These are phyloP conservation scores for Aureobasidium sp. DNA, from an alignment of 2,329 filamentous ascomycete genomes.

Conservation along the genomic window DNA sequence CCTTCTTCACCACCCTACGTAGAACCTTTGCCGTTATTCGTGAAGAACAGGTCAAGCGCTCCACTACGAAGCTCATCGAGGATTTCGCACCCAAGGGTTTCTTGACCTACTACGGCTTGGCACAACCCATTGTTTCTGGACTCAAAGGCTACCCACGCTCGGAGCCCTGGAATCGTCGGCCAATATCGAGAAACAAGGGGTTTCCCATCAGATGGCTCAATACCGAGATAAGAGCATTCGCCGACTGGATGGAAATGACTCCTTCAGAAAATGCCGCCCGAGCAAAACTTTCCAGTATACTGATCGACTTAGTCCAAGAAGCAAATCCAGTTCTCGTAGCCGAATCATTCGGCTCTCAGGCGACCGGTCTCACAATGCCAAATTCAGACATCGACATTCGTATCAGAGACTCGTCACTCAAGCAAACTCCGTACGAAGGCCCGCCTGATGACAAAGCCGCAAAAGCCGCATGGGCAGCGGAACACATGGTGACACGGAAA, in stretches of 20 bases:
- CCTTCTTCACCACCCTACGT: background rate
- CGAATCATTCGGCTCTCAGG: slow-evolving; percentile 48
- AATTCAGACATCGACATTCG: slow-evolving; percentile 51
- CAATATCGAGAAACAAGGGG: background rate
- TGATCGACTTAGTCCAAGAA: slow-evolving; percentile 24
- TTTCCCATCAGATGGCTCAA: slow-evolving; percentile 27
- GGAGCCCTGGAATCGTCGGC: background rate
- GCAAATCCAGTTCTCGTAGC: slow-evolving; percentile 22
- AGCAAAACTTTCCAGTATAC: slow-evolving; percentile 29
- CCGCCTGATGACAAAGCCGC: background rate
- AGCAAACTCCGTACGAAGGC: background rate
- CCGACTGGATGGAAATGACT: slow-evolving; percentile 38
- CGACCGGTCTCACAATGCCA: slow-evolving; percentile 45
- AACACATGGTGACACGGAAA: background rate
- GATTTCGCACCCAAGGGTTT: background rate
- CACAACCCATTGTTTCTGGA: background rate
- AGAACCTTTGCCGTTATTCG: background rate
- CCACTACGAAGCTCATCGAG: too few relatives aligned
- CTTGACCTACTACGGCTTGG: background rate
- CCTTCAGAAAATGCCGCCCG: slow-evolving; percentile 36
- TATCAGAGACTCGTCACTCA: slow-evolving; percentile 14
- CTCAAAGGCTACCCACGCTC: background rate
- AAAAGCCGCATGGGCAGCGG: background rate
- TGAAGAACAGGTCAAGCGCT: background rate
- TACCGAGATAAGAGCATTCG: slow-evolving; percentile 41